Percentiles rank a stretch among this genome's conserved stretches.
phyloP scores from a whole-genome alignment of 2,329 filamentous ascomycete genomes.

The Ophiocordyceps unilateralis region DNA sequence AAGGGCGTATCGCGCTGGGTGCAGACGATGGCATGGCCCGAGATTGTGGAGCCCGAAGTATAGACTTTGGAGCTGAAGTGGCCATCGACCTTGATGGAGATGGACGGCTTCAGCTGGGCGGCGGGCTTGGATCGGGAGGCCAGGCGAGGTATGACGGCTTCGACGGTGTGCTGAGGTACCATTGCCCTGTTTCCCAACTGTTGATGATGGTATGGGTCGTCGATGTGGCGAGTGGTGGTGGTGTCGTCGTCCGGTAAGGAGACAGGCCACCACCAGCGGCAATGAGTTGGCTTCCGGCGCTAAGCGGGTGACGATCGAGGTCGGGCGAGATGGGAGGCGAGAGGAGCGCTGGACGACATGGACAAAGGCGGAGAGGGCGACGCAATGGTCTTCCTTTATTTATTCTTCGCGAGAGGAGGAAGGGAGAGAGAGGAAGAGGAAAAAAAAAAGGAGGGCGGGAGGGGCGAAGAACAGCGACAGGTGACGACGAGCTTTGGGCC shows the following conservation, averaged over 20 bases:
- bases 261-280: not conserved
- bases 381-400: too few species aligned
- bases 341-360: not conserved
- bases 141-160: not conserved
- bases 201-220: too few species aligned
- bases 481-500: not conserved
- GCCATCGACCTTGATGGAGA: slow-evolving; percentile 32
- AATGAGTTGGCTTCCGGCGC: not conserved
- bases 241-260: slow-evolving; percentile 1
- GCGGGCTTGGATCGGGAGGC: slow-evolving; percentile 1
- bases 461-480: not conserved
- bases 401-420: not conserved
- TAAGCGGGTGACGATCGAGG: too few species aligned
- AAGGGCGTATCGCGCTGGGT: slow-evolving; percentile 28
- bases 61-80: slow-evolving; percentile 39
- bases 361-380: too few species aligned
- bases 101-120: slow-evolving; percentile 15
- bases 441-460: not conserved
- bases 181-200: too few species aligned
- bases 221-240: not conserved
- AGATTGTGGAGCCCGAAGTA: slow-evolving; percentile 33
- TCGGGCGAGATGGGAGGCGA: not conserved
- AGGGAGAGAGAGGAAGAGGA: not conserved
- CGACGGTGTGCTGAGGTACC: slow-evolving; percentile 1
- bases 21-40: slow-evolving; percentile 29